Base-by-base conservation (phyloP, 2,329 filamentous ascomycete species). In the Fusarium coicis region DNA sequence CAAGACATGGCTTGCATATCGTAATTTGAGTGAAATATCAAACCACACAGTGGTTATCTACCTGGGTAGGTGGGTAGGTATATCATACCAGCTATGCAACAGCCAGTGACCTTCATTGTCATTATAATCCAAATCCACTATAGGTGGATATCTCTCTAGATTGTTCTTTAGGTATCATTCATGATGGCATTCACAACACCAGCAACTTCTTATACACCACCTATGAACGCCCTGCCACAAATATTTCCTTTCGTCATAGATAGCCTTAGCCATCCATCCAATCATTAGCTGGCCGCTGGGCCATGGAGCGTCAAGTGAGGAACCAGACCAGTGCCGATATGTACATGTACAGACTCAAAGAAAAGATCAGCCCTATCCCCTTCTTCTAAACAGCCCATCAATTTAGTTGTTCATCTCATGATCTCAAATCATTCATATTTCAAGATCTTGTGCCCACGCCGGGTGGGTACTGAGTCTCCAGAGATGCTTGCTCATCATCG, bases 211-310 rank as follows among this genome's bases (percentile, higher is more conserved):
- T 50, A 50, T 52, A 42, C 62, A 66, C 72, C 72, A 61, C 65
- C 64, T 66, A 63, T 69, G 63, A 74, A 74, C 72, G 72, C 72
- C 72, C 63, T 64, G 65, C 72, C 73, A 62, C 61, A 67, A 59
- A 62, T 34, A 56, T 40, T 56, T 30, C 58, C 58, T 21, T 52
- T 42, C 43, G 34, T 49, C 54, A 65, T 59, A 68, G 58, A 37
- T 30, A 58, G 42, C 34, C 34, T 36, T 32, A 11, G 30, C 49
- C 47, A 74, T 74, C 71, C 67, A 67, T 71, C 62, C 71, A 74
- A 72, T 42, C 66, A 56, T 70, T 50, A 68, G 49, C 49, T 21
- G 55, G 43, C 46, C 56, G 32, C 30, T 50, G 30, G 57, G 58
- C 58, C 47, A 50, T 44, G 36, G 43, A 65, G 62, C 43, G 46